These are phyloP conservation scores for Claviceps sp. DNA, from an alignment of 2,329 filamentous ascomycete genomes.

Conservation along the genomic window DNA sequence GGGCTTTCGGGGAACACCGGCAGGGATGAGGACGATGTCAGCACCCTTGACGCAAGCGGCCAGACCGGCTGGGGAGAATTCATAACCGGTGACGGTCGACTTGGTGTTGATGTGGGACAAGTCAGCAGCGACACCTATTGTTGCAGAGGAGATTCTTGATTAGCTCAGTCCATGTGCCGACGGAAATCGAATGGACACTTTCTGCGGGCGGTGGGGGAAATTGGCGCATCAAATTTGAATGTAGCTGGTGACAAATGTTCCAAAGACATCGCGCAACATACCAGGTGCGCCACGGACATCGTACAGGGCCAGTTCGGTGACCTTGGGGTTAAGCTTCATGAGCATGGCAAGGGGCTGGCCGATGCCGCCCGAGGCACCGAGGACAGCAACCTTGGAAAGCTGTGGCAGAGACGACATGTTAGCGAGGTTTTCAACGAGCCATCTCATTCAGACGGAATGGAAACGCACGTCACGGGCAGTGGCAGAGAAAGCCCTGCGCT, in stretches of 20 bases:
- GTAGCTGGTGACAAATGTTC: neutral
- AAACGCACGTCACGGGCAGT: slow-evolving; percentile 59
- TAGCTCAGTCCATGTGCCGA: neutral
- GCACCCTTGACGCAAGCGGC: slow-evolving; percentile 68
- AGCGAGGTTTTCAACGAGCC: neutral
- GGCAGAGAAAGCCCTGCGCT: slow-evolving; percentile 71
- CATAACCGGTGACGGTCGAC: slow-evolving; percentile 83
- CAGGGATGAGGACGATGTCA: slow-evolving; percentile 94
- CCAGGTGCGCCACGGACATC: slow-evolving; percentile 91
- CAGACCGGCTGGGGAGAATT: slow-evolving; percentile 63
- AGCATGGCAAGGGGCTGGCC: slow-evolving; percentile 95
- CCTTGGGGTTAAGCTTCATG: slow-evolving; percentile 95
- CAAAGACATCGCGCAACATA: slow-evolving; percentile 33
- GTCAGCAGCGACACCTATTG: slow-evolving; percentile 89
- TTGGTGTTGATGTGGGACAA: slow-evolving; percentile 99
- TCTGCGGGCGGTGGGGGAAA: neutral
- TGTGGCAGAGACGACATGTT: slow-evolving; percentile 23
- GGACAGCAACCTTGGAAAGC: slow-evolving; percentile 95
- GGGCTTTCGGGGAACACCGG: slow-evolving; percentile 96
- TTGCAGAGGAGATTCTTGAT: neutral
- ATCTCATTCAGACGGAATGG: neutral
- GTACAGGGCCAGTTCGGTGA: slow-evolving; percentile 90
- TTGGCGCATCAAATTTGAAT: slow-evolving; percentile 5
- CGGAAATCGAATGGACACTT: too few species aligned
- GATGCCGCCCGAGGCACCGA: slow-evolving; percentile 95